Percentiles rank a stretch among this genome's conserved stretches.
Evolutionary conservation across 306 rosid species (phyloP).

Genomic region (Abrus pulchellus): DNA sequence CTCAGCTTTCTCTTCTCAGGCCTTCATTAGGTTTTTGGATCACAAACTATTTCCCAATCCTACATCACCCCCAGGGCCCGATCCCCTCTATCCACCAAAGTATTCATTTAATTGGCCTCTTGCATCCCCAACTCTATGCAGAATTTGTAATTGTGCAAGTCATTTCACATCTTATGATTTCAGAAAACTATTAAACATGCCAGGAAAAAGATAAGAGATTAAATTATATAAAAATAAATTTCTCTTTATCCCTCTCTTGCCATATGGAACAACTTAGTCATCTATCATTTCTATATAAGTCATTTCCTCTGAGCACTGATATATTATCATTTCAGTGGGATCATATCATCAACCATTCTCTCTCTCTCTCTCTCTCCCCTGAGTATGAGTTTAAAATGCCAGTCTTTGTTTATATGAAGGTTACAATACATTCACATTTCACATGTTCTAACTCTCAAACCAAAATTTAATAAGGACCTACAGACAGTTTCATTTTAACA

Average conservation of each 20-base stretch:
- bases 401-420: neutral
- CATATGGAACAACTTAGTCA: neutral
- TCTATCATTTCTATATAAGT: conserved; percentile 1
- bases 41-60: neutral
- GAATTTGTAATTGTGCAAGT: neutral
- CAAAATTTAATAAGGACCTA: conserved; percentile 6
- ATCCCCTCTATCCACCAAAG: neutral
- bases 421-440: neutral
- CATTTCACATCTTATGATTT: neutral
- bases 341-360: conserved; percentile 11
- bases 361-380: neutral
- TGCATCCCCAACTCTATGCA: neutral
- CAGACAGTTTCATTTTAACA: neutral
- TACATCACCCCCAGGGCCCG: neutral
- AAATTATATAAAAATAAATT: neutral
- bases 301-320: neutral
- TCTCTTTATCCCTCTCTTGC: neutral
- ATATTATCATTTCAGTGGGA: conserved; percentile 6
- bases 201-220: neutral
- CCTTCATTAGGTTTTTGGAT: neutral
- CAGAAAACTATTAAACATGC: neutral
- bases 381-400: neutral
- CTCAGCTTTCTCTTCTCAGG: conserved; percentile 13
- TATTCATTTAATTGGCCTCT: neutral
- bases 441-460: conserved; percentile 4